Percentiles rank a stretch among this genome's conserved stretches.
phyloP scores from a whole-genome alignment of 192 early-diverging fungal species.

The Coemansia javaensis region DNA sequence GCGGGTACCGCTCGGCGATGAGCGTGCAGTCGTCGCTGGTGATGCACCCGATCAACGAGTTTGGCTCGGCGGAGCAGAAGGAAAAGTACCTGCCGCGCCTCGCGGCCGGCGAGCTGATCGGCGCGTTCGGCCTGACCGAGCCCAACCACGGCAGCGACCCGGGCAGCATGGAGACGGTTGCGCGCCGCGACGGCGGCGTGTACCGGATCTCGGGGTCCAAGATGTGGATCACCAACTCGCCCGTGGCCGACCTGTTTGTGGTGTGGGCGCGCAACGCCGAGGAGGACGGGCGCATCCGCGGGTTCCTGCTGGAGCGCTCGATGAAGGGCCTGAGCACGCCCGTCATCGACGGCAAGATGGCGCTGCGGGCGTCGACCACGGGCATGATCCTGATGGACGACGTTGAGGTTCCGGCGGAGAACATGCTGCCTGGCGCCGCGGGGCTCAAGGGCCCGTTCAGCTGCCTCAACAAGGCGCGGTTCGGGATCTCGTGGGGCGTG shows the following conservation, averaged over 20 bases:
- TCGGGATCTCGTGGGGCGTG: slow-evolving; percentile 95
- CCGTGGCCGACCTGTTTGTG: slow-evolving; percentile 94
- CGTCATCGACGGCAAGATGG: slow-evolving; percentile 92
- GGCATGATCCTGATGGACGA: slow-evolving; percentile 99
- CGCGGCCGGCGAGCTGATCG: slow-evolving; percentile 82
- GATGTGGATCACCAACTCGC: slow-evolving; percentile 99
- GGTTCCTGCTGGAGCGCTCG: slow-evolving; percentile 93
- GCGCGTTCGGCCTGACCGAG: slow-evolving; percentile 94
- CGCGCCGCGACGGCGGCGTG: slow-evolving; percentile 64
- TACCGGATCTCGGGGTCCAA: slow-evolving; percentile 88
- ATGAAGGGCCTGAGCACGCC: slow-evolving; percentile 89
- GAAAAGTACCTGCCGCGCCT: slow-evolving; percentile 87
- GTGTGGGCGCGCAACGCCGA: slow-evolving; percentile 85
- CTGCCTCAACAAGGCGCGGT: slow-evolving; percentile 96
- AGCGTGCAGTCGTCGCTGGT: slow-evolving; percentile 97
- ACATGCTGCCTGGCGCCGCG: slow-evolving; percentile 83
- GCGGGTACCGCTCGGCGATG: slow-evolving; percentile 97
- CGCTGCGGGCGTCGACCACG: slow-evolving; percentile 87
- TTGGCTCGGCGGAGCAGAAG: slow-evolving; percentile 82
- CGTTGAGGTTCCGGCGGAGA: slow-evolving; percentile 85
- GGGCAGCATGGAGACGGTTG: slow-evolving; percentile 86
- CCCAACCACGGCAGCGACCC: slow-evolving; percentile 98
- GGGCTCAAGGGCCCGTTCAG: slow-evolving; percentile 95
- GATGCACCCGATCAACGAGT: slow-evolving; percentile 97
- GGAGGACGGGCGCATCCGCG: slow-evolving; percentile 82